These are phyloP conservation scores for Sarocladium brachiariae DNA, from an alignment of 2,329 filamentous ascomycete genomes.

Conservation along the genomic window DNA sequence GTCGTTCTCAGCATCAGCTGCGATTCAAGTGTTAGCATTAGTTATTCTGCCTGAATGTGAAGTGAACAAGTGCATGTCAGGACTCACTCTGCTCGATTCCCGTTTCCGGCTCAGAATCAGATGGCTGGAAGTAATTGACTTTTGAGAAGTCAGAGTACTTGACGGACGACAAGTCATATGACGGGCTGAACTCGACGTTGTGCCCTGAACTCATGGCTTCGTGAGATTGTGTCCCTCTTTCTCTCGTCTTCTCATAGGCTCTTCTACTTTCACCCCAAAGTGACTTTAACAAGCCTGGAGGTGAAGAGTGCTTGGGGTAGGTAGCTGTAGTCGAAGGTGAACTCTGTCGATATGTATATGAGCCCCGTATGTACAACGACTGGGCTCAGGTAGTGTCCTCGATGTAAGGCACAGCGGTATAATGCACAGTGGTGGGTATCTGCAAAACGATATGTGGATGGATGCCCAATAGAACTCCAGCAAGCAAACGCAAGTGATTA, in stretches of 20 bases:
- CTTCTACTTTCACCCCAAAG: constrained; percentile 2
- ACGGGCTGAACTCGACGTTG: constrained; percentile 2
- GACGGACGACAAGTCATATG: constrained; percentile 5
- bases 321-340: neutral
- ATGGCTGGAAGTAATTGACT: constrained; percentile 11
- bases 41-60: no score
- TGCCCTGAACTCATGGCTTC: constrained; percentile 7
- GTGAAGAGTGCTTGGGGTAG: neutral
- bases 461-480: constrained; percentile 5
- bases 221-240: neutral
- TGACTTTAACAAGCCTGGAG: neutral
- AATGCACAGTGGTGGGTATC: constrained; percentile 5
- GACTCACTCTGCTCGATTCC: constrained; percentile 2
- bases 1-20: constrained; percentile 4
- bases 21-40: neutral
- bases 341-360: neutral
- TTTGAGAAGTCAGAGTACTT: constrained; percentile 12
- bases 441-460: neutral
- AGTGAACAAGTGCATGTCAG: neutral
- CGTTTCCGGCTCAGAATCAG: constrained; percentile 8
- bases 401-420: neutral
- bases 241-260: neutral
- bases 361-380: neutral
- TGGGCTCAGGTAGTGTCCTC: neutral
- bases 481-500: constrained; percentile 9